Percentiles rank a stretch among this genome's conserved stretches.
phyloP scores from a whole-genome alignment of 2,329 filamentous ascomycete species.

The Fusarium tanahbumbuense region DNA sequence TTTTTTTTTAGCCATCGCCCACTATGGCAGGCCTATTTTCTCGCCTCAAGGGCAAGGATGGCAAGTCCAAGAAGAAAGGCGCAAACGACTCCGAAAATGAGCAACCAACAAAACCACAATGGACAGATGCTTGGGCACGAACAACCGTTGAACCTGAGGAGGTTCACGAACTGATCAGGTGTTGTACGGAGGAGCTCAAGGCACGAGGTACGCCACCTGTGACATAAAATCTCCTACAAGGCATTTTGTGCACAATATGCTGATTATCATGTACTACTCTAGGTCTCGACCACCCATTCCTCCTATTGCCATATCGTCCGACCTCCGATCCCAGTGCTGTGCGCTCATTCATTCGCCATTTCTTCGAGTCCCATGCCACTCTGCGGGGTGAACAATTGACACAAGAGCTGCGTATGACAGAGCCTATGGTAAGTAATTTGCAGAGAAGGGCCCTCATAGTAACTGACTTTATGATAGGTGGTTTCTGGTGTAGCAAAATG shows the following conservation, averaged over 20 bases:
- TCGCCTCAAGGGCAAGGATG: conserved; percentile 81
- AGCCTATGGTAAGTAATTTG: conserved; percentile 80
- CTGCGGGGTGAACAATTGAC: conserved; percentile 76
- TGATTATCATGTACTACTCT: conserved; percentile 37
- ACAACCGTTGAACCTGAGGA: conserved; percentile 88
- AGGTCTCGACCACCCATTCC: conserved; percentile 92
- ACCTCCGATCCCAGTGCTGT: conserved; percentile 92
- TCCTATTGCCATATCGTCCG: conserved; percentile 93
- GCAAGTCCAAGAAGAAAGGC: conserved; percentile 74
- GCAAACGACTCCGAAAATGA: conserved; percentile 62
- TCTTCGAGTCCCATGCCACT: conserved; percentile 78
- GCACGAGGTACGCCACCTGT: conserved; percentile 77
- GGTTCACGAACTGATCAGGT: conserved; percentile 85
- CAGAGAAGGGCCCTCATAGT: not conserved
- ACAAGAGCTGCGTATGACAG: conserved; percentile 91
- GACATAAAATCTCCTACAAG: not conserved
- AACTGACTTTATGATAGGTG: conserved; percentile 67
- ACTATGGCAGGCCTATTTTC: conserved; percentile 70
- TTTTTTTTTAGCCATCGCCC: conserved; percentile 29
- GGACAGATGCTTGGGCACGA: conserved; percentile 89
- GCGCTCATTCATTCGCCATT: conserved; percentile 91
- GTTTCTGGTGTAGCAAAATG: conserved; percentile 95
- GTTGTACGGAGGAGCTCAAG: conserved; percentile 92
- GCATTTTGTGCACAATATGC: conserved; percentile 22
- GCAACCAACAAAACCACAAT: conserved; percentile 76